Evolutionary conservation across 2,329 filamentous ascomycete genomes (phyloP).

Genomic region (Colletotrichum neosansevieriae): DNA sequence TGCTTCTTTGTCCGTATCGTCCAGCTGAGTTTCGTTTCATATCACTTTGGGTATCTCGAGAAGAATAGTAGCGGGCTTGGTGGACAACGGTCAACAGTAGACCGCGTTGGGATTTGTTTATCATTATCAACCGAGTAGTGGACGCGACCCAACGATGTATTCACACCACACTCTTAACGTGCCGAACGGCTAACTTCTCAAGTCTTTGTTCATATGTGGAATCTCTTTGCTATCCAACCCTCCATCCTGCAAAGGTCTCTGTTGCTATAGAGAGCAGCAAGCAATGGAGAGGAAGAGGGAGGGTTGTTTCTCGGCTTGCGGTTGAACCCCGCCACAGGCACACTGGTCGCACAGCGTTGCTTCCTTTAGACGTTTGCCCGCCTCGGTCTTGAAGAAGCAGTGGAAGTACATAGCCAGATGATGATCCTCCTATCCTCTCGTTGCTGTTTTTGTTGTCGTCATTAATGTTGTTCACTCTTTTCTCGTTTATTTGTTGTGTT

Average conservation of each 20-base stretch:
- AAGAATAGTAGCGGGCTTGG: background rate
- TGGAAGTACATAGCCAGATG: conserved; percentile 15
- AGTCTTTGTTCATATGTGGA: background rate
- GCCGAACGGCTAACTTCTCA: background rate
- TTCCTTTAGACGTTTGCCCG: background rate
- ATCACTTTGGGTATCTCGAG: conserved; percentile 3
- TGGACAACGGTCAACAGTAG: conserved; percentile 3
- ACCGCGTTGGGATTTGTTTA: background rate
- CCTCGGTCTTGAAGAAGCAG: background rate
- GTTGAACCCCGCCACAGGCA: conserved; percentile 2
- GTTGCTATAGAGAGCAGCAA: background rate
- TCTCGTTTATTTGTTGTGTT: background rate
- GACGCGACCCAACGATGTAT: background rate
- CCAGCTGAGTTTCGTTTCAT: conserved; percentile 10
- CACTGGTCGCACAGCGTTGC: conserved; percentile 14
- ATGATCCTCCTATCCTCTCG: background rate
- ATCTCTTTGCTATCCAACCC: background rate
- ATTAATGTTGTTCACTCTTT: too few species aligned
- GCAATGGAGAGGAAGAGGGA: background rate
- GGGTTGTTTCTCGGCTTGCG: conserved; percentile 2
- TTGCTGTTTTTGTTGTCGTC: background rate
- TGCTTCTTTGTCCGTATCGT: conserved; percentile 4
- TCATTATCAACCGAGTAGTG: background rate
- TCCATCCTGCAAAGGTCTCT: background rate
- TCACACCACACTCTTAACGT: background rate